Conservation (phyloP, 2,329 filamentous ascomycete species). For the Colletotrichum simmondsii region DNA sequence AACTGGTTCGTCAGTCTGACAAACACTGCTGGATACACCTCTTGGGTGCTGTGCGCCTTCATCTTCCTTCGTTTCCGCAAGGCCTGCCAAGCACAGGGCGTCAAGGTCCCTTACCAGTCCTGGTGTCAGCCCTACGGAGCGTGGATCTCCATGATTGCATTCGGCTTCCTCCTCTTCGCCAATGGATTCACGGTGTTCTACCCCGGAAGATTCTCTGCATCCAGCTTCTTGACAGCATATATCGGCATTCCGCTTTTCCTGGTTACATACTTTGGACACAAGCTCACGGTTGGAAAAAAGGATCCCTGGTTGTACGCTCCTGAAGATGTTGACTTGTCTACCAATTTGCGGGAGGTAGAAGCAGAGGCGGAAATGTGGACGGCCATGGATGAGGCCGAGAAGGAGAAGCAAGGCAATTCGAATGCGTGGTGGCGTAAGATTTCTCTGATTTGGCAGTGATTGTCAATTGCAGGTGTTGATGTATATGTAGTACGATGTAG, state of each 20-base stretch:
- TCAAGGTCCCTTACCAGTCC: slow-evolving; percentile 38
- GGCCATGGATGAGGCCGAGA: background rate
- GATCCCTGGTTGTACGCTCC: slow-evolving; percentile 8
- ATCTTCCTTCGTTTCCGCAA: slow-evolving; percentile 70
- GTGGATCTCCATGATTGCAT: slow-evolving; percentile 5
- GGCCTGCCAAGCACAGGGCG: slow-evolving; percentile 54
- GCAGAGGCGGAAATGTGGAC: slow-evolving; percentile 10
- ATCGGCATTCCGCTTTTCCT: background rate
- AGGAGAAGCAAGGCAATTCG: background rate
- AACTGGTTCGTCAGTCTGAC: slow-evolving; percentile 69
- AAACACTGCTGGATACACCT: slow-evolving; percentile 62
- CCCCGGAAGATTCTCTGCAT: slow-evolving; percentile 63
- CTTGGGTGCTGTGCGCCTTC: slow-evolving; percentile 64
- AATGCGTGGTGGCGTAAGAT: background rate
- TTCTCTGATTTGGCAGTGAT: slow-evolving; percentile 4
- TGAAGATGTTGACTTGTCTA: slow-evolving; percentile 1
- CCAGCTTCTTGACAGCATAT: background rate
- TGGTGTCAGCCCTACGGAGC: slow-evolving; percentile 17
- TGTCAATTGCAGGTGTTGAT: background rate
- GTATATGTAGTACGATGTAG: rapidly evolving
- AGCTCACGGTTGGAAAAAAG: slow-evolving; percentile 38
- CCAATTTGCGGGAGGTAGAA: slow-evolving; percentile 1
- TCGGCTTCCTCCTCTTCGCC: slow-evolving; percentile 6
- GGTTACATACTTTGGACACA: slow-evolving; percentile 33
- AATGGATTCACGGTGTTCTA: slow-evolving; percentile 76